Evolutionary conservation across 1,139 yeast genomes (phyloP).

Genomic region (Scheffersomyces cryptocercus): DNA sequence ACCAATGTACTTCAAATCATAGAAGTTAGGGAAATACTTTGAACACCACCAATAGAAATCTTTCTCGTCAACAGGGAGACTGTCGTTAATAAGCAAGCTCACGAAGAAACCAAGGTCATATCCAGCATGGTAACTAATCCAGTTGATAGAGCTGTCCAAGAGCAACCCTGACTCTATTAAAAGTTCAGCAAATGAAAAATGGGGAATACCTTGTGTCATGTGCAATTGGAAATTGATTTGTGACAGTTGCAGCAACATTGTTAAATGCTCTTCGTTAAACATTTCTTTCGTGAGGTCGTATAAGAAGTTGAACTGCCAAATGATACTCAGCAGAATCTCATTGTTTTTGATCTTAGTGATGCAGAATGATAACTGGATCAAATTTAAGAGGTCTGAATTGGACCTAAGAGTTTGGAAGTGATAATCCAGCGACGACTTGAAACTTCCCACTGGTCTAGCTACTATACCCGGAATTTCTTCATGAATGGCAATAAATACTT

Average conservation of each 20-base stretch:
- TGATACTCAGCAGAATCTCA: constrained; percentile 62
- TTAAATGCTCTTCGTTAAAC: constrained; percentile 80
- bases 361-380: constrained; percentile 87
- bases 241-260: constrained; percentile 66
- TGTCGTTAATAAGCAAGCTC: constrained; percentile 71
- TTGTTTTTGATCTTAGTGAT: constrained; percentile 77
- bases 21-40: constrained; percentile 77
- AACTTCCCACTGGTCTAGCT: constrained; percentile 95
- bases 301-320: constrained; percentile 94
- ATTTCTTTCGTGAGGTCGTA: constrained; percentile 78
- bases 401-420: constrained; percentile 94
- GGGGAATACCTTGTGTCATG: constrained; percentile 76
- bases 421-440: constrained; percentile 85
- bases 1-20: constrained; percentile 81
- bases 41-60: constrained; percentile 76
- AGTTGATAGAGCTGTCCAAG: constrained; percentile 68
- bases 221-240: constrained; percentile 83
- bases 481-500: constrained; percentile 66
- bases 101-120: constrained; percentile 91
- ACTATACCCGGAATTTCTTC: constrained; percentile 96
- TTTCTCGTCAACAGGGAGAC: constrained; percentile 78
- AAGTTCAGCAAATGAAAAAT: constrained; percentile 78
- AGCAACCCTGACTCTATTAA: constrained; percentile 85
- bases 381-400: constrained; percentile 81
- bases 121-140: constrained; percentile 95